Evolutionary conservation across 2,329 filamentous ascomycete genomes (phyloP).

Genomic region (Huntiella omanensis): DNA sequence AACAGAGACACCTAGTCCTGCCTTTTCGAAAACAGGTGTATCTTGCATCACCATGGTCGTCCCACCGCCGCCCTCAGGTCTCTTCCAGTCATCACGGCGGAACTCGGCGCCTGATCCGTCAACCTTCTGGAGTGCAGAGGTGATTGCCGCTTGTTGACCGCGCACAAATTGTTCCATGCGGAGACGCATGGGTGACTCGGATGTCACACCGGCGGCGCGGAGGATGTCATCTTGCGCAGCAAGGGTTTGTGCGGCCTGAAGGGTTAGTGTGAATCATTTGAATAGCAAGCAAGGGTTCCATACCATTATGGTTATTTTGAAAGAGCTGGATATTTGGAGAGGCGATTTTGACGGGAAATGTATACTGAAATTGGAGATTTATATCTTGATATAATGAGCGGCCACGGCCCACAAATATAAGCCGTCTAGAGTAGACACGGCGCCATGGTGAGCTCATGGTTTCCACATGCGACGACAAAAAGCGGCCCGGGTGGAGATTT

Average conservation of each 20-base stretch:
- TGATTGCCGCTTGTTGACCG: slow-evolving; percentile 75
- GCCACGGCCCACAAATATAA: too few species aligned
- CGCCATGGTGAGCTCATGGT: too few species aligned
- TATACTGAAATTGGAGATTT: too few species aligned
- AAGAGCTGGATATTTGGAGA: too few species aligned
- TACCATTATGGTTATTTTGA: too few species aligned
- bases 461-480: too few species aligned
- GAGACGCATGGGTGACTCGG: slow-evolving; percentile 81
- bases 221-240: slow-evolving; percentile 54
- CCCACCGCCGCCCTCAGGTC: slow-evolving; percentile 77
- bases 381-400: too few species aligned
- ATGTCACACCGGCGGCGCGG: slow-evolving; percentile 50
- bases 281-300: too few species aligned
- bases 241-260: slow-evolving; percentile 2
- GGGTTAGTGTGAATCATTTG: not conserved
- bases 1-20: slow-evolving; percentile 82
- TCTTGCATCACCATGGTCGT: slow-evolving; percentile 91
- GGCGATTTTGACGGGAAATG: too few species aligned
- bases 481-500: too few species aligned
- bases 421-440: too few species aligned
- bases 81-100: slow-evolving; percentile 66
- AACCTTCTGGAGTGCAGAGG: slow-evolving; percentile 61
- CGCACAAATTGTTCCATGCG: slow-evolving; percentile 97
- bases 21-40: slow-evolving; percentile 94
- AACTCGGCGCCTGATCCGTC: slow-evolving; percentile 52